Evolutionary conservation across 768 basidiomycete species (phyloP).

Genomic region (Russula emetica): DNA sequence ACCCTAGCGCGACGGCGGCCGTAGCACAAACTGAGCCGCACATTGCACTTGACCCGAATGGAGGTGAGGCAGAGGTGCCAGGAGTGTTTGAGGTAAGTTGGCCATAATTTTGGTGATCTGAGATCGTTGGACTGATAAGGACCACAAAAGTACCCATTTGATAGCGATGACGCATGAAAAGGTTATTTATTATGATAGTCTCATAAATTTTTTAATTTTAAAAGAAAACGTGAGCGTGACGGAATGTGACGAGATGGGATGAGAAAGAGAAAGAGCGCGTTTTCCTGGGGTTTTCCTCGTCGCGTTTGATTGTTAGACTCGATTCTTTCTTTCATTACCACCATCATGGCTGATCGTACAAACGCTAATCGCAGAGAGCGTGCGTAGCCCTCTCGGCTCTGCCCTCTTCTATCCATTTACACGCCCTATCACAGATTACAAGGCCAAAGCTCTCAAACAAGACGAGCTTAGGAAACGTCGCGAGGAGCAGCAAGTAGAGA

Average conservation of each 20-base stretch:
- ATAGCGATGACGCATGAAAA: constrained; percentile 49
- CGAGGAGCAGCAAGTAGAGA: constrained; percentile 98
- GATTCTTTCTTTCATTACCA: constrained; percentile 11
- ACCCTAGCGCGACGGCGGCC: constrained; percentile 35
- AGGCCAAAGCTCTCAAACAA: constrained; percentile 84
- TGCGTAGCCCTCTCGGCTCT: constrained; percentile 8
- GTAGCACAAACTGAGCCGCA: constrained; percentile 35
- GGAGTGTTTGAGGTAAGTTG: constrained; percentile 75
- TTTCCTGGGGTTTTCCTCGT: constrained; percentile 14
- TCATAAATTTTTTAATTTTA: background rate
- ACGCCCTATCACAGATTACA: constrained; percentile 61
- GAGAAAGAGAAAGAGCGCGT: constrained; percentile 10
- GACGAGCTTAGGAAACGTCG: constrained; percentile 94
- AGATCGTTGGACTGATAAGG: constrained; percentile 28
- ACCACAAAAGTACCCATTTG: constrained; percentile 68
- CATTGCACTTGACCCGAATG: constrained; percentile 65
- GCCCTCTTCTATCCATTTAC: constrained; percentile 35
- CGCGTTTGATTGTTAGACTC: constrained; percentile 6
- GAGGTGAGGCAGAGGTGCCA: constrained; percentile 71
- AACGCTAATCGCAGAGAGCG: constrained; percentile 27
- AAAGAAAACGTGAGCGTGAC: constrained; percentile 19
- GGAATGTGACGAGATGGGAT: constrained; percentile 13
- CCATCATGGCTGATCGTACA: constrained; percentile 25
- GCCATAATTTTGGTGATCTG: background rate
- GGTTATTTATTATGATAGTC: background rate